A percentile compares a stretch with the other conserved stretches of the same genome.
Evolutionary conservation across 2,329 filamentous ascomycete species (phyloP).

Genomic region (Aphanocladium album): DNA sequence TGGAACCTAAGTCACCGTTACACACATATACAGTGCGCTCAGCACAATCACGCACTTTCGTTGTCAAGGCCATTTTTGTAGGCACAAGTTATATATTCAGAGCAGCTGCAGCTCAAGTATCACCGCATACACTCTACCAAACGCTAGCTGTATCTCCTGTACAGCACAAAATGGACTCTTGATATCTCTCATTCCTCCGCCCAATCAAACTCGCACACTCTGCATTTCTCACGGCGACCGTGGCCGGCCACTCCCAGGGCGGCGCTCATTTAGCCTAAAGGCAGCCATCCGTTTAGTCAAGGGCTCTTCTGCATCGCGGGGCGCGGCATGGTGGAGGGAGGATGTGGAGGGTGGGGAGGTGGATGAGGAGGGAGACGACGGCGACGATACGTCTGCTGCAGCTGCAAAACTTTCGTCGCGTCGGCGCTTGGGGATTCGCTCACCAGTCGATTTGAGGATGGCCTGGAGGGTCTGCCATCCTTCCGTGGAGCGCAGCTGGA

Average conservation of each 20-base stretch:
- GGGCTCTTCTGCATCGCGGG: constrained; percentile 39
- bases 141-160: not conserved
- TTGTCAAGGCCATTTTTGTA: not conserved
- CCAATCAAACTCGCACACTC: not conserved
- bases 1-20: no score
- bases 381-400: constrained; percentile 16
- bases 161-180: not conserved
- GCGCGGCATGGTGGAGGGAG: constrained; percentile 21
- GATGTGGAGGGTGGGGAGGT: constrained; percentile 22
- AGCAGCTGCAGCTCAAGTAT: not conserved
- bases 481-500: constrained; percentile 77
- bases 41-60: not conserved
- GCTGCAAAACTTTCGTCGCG: constrained; percentile 31
- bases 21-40: no score
- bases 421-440: constrained; percentile 78
- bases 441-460: constrained; percentile 95
- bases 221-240: not conserved
- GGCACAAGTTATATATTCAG: not conserved
- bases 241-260: not conserved
- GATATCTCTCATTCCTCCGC: not conserved
- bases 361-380: constrained; percentile 14
- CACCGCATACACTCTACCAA: constrained; percentile 1
- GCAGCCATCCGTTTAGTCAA: constrained; percentile 64
- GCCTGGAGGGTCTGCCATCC: constrained; percentile 93
- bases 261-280: constrained; percentile 54